Base-by-base conservation (phyloP, 331 rosid species). In the Phaseolus coccineus region DNA sequence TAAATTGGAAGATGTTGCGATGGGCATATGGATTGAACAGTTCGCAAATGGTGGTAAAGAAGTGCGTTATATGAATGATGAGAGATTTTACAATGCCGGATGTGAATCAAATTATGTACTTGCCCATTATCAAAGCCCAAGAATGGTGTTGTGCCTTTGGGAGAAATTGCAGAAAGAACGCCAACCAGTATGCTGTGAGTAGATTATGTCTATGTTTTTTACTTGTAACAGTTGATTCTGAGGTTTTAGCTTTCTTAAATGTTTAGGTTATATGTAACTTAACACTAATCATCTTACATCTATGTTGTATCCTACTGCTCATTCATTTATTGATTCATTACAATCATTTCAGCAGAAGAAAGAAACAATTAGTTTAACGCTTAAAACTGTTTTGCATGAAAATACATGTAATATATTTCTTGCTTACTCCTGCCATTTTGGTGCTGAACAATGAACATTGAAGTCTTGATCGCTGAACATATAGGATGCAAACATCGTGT, bases 1-100 rank as follows among this genome's bases (percentile, higher is more conserved):
- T 78, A 94, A 94, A 86, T 86, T 94, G 52, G 98, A 94, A 87
- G 98, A 94, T 81, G 98, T 94, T 80, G 98, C 98, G 71, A 87
- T 91, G 97, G 97, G 98, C 33, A 91, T 94, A 79, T 94, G 98
- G 98, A 86, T 94, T 44, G 92, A 92, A 81, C 87, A 88, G 59
- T 88, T 87, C 92, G 90, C 76, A 79, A 87, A 86, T 22, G 78
- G 89, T 25, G 93, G 89, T 47, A 83, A 84, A 78, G 91, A 87
- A 90, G 89, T 94, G 48, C 87, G 86, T 66, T 94, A 92, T 85
- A 81, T 52, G 56, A 87, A 79, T 30, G 97, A 94, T 11, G 94
- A 88, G 19, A 88, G 86, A 85, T 94, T 94, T 83, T 85, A 83
- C 90, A 94, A 92, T 78, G 93, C 94, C 47, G 98, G 97, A 11